Evolutionary conservation across 2,329 filamentous ascomycete species (phyloP).

Genomic region (Exophiala xenobiotica): DNA sequence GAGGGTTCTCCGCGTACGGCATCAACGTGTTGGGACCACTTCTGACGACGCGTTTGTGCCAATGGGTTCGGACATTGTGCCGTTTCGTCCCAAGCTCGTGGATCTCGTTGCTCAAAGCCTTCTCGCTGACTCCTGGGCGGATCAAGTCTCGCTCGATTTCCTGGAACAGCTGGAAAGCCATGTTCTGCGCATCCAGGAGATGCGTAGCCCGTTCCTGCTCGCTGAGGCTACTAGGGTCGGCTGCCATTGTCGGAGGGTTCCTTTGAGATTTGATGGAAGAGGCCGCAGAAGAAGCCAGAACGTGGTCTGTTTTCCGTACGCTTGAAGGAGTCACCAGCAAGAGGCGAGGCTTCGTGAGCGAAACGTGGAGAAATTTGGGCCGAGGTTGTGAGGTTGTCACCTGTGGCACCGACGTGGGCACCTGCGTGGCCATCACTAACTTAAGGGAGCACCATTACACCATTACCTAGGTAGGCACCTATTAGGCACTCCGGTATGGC

Average conservation of each 20-base stretch:
- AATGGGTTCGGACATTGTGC: conserved; percentile 50
- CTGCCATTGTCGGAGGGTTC: not conserved
- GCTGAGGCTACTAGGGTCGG: not conserved
- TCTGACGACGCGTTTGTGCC: conserved; percentile 54
- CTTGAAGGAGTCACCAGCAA: too few relatives aligned
- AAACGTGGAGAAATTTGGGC: too few relatives aligned
- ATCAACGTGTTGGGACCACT: conserved; percentile 52
- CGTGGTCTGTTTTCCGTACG: too few relatives aligned
- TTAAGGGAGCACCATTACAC: too few relatives aligned
- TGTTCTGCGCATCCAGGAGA: conserved; percentile 49
- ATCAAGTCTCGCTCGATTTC: conserved; percentile 50
- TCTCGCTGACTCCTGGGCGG: conserved; percentile 50
- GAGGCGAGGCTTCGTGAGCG: too few relatives aligned
- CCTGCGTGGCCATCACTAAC: too few relatives aligned
- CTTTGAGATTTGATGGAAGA: too few relatives aligned
- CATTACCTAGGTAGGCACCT: too few relatives aligned
- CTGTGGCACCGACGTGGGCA: too few relatives aligned
- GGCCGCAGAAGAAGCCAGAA: too few relatives aligned
- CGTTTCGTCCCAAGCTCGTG: conserved; percentile 45
- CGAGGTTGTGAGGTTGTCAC: too few relatives aligned
- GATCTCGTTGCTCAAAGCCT: conserved; percentile 49
- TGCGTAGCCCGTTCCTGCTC: conserved; percentile 10
- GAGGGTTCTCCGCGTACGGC: conserved; percentile 52
- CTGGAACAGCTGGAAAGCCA: conserved; percentile 48
- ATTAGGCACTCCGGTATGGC: too few relatives aligned